phyloP scores from a whole-genome alignment of 371 early-diverging fungal genomes.

The Mortierella polycephala region DNA sequence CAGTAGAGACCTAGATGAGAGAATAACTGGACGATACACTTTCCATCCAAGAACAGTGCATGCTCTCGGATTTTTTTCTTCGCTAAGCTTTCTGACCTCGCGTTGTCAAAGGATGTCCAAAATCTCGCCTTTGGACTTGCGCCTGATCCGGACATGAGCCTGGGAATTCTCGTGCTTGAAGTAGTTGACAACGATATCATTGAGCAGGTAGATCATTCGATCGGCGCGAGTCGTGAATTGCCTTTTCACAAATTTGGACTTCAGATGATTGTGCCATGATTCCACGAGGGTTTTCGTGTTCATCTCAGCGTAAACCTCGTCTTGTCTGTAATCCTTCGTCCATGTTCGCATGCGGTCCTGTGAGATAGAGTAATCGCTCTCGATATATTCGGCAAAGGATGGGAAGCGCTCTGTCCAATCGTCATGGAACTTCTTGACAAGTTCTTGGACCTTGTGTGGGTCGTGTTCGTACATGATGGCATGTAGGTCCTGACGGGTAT shows the following conservation, averaged over 20 bases:
- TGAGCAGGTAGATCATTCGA: slow-evolving; percentile 8
- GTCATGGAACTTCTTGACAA: background rate
- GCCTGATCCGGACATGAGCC: background rate
- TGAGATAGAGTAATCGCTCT: background rate
- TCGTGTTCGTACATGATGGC: slow-evolving; percentile 3
- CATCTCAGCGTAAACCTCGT: slow-evolving; percentile 12
- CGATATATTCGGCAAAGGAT: background rate
- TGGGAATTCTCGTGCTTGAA: slow-evolving; percentile 7
- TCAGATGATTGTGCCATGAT: slow-evolving; percentile 34
- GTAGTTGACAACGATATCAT: background rate
- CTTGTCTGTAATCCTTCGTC: slow-evolving; percentile 4
- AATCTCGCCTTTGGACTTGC: slow-evolving; percentile 7
- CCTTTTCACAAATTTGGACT: slow-evolving; percentile 3
- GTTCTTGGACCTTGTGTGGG: too few species aligned
- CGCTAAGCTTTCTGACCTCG: too few species aligned
- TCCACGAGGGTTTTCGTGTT: slow-evolving; percentile 39
- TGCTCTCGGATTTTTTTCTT: too few species aligned
- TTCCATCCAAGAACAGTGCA: too few species aligned
- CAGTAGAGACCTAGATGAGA: too few species aligned
- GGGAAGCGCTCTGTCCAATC: background rate
- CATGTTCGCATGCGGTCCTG: background rate
- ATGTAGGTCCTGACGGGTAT: background rate
- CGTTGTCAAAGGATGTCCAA: slow-evolving; percentile 4
- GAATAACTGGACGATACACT: too few species aligned
- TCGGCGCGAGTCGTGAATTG: background rate